Base-by-base conservation (phyloP, 2,329 filamentous ascomycete species). In the Neophaeococcomyces aloes region DNA sequence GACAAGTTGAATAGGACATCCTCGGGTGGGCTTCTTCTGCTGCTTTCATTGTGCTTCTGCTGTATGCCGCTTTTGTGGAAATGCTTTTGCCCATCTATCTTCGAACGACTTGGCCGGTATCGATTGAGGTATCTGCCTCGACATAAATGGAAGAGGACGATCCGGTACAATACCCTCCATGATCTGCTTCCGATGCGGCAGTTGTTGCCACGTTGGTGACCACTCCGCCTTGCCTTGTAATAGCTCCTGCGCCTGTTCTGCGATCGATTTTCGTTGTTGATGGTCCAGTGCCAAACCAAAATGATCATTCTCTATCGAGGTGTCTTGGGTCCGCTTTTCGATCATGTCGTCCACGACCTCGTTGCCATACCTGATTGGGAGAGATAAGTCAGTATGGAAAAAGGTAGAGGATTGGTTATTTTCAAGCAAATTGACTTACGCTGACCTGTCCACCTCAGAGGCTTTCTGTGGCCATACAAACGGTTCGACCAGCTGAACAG, bases 401-500 rank as follows among this genome's bases (percentile, higher is more conserved):
- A n/a, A n/a, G 6, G 35, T 18, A 3, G 5, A 11, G 17, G 10
- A 7, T 29, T 7, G 7, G 4, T 3, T 15, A 17, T 10, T 8
- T 18, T 19, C 17, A 29, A 23, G 15, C 8, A 3, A 29, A 37
- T 17, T 25, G 37, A 69, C 72, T 46, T 67, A 87, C 61, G 69
- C 65, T 45, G 70, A 14, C 29, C 14, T 17, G 19, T 43, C 61
- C 49, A 76, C 68, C 59, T 82, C 73, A 51, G 70, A 64, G 3
- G 86, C 83, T 53, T 70, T 63, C 51, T 78, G 74, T 1, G 91
- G 91, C 83, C 86, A 96, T 45, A 84, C 78, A 68, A 98, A 98
- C 3, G 88, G 86, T 68, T 81, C 70, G 49, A 74, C 77, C 68
- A 98, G 76, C 71, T 95, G 85, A 34, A 93, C 86, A 32, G 83